phyloP scores from a whole-genome alignment of 1,284 basidiomycete genomes.

The Xanthoconium separans region DNA sequence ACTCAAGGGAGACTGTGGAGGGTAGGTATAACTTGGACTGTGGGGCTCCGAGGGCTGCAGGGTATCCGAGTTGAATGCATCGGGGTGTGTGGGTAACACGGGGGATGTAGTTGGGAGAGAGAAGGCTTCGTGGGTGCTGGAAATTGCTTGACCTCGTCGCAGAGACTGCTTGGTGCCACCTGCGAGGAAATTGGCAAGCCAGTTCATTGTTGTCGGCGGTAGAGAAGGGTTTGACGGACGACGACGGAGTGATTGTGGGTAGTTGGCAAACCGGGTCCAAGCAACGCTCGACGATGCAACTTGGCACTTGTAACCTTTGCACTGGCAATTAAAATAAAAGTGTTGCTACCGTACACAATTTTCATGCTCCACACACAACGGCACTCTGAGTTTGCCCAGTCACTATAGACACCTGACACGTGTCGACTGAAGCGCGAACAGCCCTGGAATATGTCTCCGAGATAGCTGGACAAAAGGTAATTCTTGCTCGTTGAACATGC shows the following conservation, averaged over 20 bases:
- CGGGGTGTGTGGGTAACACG: slow-evolving; percentile 49
- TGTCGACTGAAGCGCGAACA: not conserved
- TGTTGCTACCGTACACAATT: slow-evolving; percentile 17
- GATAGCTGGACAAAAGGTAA: not conserved
- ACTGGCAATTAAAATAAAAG: not conserved
- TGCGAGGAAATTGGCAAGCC: slow-evolving; percentile 65
- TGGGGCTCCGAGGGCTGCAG: slow-evolving; percentile 48
- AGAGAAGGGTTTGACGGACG: slow-evolving; percentile 4
- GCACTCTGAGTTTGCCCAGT: slow-evolving; percentile 9
- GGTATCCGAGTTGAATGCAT: slow-evolving; percentile 56
- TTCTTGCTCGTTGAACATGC: not conserved
- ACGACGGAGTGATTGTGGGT: slow-evolving; percentile 3
- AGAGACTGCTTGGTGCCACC: slow-evolving; percentile 44
- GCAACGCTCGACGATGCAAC: slow-evolving; percentile 3
- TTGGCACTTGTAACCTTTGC: not conserved
- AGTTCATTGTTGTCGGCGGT: slow-evolving; percentile 52
- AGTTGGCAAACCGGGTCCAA: slow-evolving; percentile 12
- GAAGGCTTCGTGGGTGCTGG: slow-evolving; percentile 75
- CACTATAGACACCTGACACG: slow-evolving; percentile 9
- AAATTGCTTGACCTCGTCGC: slow-evolving; percentile 61
- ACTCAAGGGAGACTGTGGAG: slow-evolving; percentile 54
- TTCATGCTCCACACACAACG: slow-evolving; percentile 18
- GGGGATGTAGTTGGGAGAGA: slow-evolving; percentile 73
- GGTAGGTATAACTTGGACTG: slow-evolving; percentile 65
- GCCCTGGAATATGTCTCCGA: slow-evolving; percentile 1